Evolutionary conservation across 768 basidiomycete genomes (phyloP).

Genomic region (Hirschioporus abietinus): DNA sequence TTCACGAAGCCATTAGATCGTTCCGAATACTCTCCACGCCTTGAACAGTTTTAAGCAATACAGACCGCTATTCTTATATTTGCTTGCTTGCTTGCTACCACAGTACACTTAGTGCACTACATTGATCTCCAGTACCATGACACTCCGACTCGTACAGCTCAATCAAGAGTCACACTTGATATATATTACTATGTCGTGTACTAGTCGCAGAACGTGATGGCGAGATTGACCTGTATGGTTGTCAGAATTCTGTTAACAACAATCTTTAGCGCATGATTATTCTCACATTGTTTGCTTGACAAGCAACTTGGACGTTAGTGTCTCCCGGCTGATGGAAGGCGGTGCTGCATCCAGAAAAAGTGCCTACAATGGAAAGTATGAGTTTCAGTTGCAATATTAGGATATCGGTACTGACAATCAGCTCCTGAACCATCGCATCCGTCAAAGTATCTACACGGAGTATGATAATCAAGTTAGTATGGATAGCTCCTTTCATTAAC

Average conservation of each 20-base stretch:
- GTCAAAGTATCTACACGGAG: slow-evolving; percentile 21
- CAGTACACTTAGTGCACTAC: no score
- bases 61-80: no score
- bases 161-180: not conserved
- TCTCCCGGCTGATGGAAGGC: slow-evolving; percentile 27
- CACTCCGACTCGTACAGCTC: not conserved
- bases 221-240: slow-evolving; percentile 1
- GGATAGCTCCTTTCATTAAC: not conserved
- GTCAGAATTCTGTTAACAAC: not conserved
- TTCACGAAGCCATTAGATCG: no score
- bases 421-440: slow-evolving; percentile 25
- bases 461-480: not conserved
- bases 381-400: not conserved
- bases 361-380: slow-evolving; percentile 20
- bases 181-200: not conserved
- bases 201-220: slow-evolving; percentile 4
- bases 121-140: not conserved
- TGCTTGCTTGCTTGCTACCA: no score
- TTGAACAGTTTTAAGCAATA: no score
- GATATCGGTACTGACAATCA: slow-evolving; percentile 20
- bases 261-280: not conserved
- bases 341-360: slow-evolving; percentile 22
- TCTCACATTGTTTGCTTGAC: slow-evolving; percentile 27
- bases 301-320: slow-evolving; percentile 28
- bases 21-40: no score